Conservation (phyloP, 192 early-diverging fungal genomes). For the Gigaspora rosea region DNA sequence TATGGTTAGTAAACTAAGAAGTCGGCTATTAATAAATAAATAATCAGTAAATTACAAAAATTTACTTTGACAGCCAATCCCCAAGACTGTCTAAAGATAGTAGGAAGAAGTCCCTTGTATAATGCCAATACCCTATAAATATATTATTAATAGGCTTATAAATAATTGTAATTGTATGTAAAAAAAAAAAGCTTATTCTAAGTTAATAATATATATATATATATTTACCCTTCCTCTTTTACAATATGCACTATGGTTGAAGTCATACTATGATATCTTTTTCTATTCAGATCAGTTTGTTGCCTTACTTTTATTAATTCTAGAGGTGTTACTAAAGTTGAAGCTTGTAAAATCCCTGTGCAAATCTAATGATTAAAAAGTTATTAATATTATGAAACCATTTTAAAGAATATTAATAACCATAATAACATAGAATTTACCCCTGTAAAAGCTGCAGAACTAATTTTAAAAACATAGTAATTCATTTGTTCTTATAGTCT, state of each 20-base stretch:
- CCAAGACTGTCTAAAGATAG: slow-evolving; percentile 49
- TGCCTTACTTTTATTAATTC: slow-evolving; percentile 50
- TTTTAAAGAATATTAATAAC: background rate
- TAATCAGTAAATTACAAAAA: background rate
- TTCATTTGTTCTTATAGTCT: background rate
- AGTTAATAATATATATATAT: background rate
- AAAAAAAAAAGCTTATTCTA: too few species aligned
- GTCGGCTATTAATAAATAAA: background rate
- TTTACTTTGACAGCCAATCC: slow-evolving; percentile 30
- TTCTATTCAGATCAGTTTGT: slow-evolving; percentile 44
- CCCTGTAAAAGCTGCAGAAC: slow-evolving; percentile 43
- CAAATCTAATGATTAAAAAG: slow-evolving; percentile 32
- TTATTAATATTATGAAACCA: background rate
- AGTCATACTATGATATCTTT: slow-evolving; percentile 42
- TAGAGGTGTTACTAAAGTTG: slow-evolving; percentile 48
- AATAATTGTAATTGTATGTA: background rate
- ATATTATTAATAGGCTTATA: background rate
- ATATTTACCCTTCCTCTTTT: slow-evolving; percentile 46
- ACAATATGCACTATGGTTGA: slow-evolving; percentile 40
- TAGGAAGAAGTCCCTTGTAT: slow-evolving; percentile 47
- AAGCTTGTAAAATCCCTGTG: slow-evolving; percentile 46
- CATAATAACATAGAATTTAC: slow-evolving; percentile 24
- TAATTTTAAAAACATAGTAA: background rate
- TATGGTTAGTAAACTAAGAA: background rate
- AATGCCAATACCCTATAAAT: slow-evolving; percentile 37